Percentiles rank a stretch among this genome's conserved stretches.
Conservation (phyloP, 208 protist genomes). For the Kentomonas sorsogonicus region DNA sequence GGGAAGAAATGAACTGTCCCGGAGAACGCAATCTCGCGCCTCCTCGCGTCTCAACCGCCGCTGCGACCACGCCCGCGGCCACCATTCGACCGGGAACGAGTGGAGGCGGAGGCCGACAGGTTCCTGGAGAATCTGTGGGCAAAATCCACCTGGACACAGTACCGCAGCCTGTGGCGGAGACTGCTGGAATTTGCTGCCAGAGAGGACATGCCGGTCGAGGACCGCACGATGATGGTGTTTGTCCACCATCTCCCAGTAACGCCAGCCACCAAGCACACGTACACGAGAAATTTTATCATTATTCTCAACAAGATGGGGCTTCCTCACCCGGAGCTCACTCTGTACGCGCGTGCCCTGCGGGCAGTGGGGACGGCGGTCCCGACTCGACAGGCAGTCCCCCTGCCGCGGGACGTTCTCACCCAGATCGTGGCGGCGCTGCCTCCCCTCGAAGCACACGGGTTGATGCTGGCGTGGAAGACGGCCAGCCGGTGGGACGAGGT, state of each 20-base stretch:
- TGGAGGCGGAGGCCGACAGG: too few relatives aligned
- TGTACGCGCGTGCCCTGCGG: conserved; percentile 7
- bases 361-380: not conserved
- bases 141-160: conserved; percentile 8
- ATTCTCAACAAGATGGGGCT: conserved; percentile 11
- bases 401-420: conserved; percentile 3
- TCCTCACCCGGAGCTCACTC: conserved; percentile 1
- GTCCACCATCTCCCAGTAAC: conserved; percentile 2
- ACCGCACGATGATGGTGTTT: conserved; percentile 2
- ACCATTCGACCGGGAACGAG: too few relatives aligned
- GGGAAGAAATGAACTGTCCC: too few relatives aligned
- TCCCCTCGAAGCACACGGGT: not conserved
- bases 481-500: conserved; percentile 17
- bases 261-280: conserved; percentile 11
- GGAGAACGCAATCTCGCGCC: too few relatives aligned
- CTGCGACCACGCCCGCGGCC: too few relatives aligned
- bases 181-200: conserved; percentile 2
- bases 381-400: not conserved
- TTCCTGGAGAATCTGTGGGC: too few relatives aligned
- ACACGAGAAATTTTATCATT: conserved; percentile 11
- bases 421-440: not conserved
- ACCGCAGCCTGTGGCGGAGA: conserved; percentile 9
- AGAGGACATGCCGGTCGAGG: not conserved
- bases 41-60: too few relatives aligned
- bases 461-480: conserved; percentile 16